phyloP scores from a whole-genome alignment of 306 rosid genomes.

The Bauhinia variegata region DNA sequence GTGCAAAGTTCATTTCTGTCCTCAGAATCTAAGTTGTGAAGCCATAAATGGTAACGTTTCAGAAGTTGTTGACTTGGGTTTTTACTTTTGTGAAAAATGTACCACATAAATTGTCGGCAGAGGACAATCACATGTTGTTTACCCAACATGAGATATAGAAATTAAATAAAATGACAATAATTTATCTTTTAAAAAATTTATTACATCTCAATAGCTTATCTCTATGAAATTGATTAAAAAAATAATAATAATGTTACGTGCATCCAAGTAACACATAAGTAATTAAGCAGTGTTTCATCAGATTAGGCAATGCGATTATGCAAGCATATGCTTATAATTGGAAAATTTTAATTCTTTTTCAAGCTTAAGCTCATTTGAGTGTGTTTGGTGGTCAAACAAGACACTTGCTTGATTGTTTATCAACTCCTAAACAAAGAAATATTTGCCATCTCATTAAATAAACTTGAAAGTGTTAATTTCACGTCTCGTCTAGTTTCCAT shows the following conservation, averaged over 20 bases:
- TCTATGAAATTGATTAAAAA: no score
- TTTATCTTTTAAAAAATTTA: no score
- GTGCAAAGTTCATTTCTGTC: constrained; percentile 12
- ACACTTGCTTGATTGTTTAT: constrained; percentile 21
- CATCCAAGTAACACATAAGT: constrained; percentile 33
- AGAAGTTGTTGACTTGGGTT: constrained; percentile 29
- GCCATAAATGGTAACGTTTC: not conserved
- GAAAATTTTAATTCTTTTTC: constrained; percentile 9
- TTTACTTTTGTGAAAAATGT: constrained; percentile 24
- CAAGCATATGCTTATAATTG: not conserved
- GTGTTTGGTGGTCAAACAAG: constrained; percentile 24
- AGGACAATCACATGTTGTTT: constrained; percentile 17
- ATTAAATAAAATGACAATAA: constrained; percentile 4
- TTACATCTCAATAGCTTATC: no score
- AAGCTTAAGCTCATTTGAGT: constrained; percentile 4
- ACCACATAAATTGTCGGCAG: constrained; percentile 32
- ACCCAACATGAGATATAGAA: not conserved
- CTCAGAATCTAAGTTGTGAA: constrained; percentile 5
- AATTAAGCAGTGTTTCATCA: constrained; percentile 13
- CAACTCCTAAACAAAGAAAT: not conserved
- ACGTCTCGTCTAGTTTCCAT: not conserved
- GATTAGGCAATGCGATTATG: constrained; percentile 32
- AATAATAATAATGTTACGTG: constrained; percentile 22
- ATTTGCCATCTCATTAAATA: constrained; percentile 1
- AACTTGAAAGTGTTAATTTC: not conserved